Conservation (phyloP, 106 monocot species). For the Phalaenopsis equestris region DNA sequence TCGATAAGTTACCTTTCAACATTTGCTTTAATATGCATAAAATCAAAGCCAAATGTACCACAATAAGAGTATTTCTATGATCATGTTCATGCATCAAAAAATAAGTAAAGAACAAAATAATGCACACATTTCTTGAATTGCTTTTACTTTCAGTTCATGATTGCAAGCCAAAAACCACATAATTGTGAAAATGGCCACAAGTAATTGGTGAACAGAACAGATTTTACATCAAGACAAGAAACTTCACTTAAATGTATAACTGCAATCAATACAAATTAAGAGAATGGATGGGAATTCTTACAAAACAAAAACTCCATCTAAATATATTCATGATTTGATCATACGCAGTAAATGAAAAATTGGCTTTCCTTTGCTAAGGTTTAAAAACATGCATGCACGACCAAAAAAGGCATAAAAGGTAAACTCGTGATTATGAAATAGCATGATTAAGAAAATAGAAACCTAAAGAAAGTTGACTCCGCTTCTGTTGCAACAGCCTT, state of each 20-base stretch:
- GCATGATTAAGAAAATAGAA: neutral
- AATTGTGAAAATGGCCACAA: neutral
- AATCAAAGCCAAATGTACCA: too few relatives aligned
- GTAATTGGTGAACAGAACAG: neutral
- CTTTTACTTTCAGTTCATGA: too few relatives aligned
- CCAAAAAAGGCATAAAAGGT: neutral
- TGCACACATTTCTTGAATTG: too few relatives aligned
- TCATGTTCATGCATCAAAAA: too few relatives aligned
- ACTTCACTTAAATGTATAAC: neutral
- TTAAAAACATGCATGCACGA: neutral
- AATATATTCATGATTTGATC: neutral
- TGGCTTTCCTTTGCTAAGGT: neutral
- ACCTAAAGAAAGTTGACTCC: conserved; percentile 79
- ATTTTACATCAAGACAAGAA: neutral
- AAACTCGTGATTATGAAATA: neutral
- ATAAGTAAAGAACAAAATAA: too few relatives aligned
- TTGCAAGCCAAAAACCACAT: too few relatives aligned
- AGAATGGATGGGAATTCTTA: neutral
- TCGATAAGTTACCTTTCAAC: too few relatives aligned
- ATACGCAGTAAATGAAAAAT: neutral
- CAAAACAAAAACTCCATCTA: neutral
- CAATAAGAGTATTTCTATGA: too few relatives aligned
- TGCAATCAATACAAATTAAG: neutral
- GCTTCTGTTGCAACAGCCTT: conserved; percentile 88
- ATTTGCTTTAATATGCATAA: too few relatives aligned